Conservation (phyloP, 306 rosid species). For the Acacia melanoxylon region DNA sequence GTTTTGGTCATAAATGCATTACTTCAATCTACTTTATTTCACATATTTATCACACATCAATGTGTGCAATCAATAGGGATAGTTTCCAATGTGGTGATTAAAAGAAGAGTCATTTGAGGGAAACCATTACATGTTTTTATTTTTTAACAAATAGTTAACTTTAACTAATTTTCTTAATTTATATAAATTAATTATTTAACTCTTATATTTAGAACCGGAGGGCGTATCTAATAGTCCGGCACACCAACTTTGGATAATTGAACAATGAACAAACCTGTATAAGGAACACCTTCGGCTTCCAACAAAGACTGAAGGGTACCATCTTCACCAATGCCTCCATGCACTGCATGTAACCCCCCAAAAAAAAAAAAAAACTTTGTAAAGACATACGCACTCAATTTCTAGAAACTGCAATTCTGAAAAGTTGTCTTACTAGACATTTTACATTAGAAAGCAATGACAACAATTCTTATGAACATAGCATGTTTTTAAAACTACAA, state of each 20-base stretch:
- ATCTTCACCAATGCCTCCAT: slow-evolving; percentile 99
- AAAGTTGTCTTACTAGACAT: background rate
- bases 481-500: background rate
- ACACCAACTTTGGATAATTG: slow-evolving; percentile 7
- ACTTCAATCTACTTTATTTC: background rate
- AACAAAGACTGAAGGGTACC: slow-evolving; percentile 90
- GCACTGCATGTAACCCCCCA: slow-evolving; percentile 65
- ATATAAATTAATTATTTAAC: background rate
- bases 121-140: background rate
- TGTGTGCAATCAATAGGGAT: background rate
- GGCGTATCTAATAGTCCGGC: background rate
- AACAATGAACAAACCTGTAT: slow-evolving; percentile 63
- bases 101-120: background rate
- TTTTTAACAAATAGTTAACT: background rate
- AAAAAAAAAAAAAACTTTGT: slow-evolving; percentile 24
- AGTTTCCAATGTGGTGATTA: background rate
- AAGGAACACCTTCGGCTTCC: slow-evolving; percentile 80
- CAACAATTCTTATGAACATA: slow-evolving; percentile 4
- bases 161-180: background rate
- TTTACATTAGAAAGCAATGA: slow-evolving; percentile 13
- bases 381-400: slow-evolving; percentile 15
- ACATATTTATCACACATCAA: background rate
- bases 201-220: background rate
- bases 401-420: slow-evolving; percentile 7
- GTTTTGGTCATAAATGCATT: background rate